Base-by-base conservation (phyloP, 2,329 filamentous ascomycete genomes). In the Ophiostoma novo-ulmi region DNA sequence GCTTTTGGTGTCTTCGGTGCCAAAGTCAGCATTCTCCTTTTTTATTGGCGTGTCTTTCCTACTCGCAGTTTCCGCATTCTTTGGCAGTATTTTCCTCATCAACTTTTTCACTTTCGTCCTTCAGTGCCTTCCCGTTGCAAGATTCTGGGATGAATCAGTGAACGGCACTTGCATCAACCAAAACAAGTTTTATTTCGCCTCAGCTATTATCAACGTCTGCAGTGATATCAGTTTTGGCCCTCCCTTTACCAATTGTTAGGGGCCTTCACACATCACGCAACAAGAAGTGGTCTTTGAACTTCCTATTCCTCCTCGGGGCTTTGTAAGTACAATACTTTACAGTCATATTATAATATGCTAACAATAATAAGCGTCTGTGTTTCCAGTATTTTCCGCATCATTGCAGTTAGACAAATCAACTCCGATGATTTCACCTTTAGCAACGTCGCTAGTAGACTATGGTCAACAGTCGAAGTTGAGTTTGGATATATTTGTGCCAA, bases 201-300 rank as follows among this genome's bases (percentile, higher is more conserved):
- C 73, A 14, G 73, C 71, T 35, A 70, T 73, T 11, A 72, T 73
- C 64, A 73, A 73, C 35, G 71, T 75, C 17, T 41, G 52, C 8
- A 70, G 71, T 26, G 73, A 78, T 52, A 69, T 78, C 35, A 10
- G 75, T 79, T 7, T 73, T 79, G 6, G 72, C 75, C 31, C 73
- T 79, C 52, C 78, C 77, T 7, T 71, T 78, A 17, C 78, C 78
- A 0, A 74, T 78, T 3, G 75, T 79, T 11, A 78, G 77, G 78
- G 61, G 69, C 3, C 67, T 78, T 52, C 75, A 78, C 63, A 75
- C 77, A 20, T 76, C 76, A 0, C 75, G 70, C 69, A 76, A 73
- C 65, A 76, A 75, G 64, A 78, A 78, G 70, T 75, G 72, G 73
- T 77, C 77, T 0, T 67, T 78, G 39, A 78, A 76, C 31, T 76